Conservation (phyloP, 2,329 filamentous ascomycete genomes). For the Alternaria rosae region DNA sequence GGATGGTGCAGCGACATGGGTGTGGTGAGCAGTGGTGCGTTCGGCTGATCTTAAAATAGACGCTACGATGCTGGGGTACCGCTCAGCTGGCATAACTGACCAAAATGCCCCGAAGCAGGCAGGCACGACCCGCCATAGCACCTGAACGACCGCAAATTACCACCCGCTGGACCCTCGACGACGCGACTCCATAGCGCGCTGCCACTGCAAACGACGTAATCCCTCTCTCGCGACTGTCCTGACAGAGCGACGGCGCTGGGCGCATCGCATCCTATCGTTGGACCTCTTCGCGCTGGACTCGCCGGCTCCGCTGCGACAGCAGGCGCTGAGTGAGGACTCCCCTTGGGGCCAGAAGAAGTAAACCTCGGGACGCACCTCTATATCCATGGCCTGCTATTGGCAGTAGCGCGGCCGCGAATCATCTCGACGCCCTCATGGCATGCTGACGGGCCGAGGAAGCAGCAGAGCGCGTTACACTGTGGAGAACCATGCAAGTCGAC, state of each 20-base stretch:
- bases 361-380: slow-evolving; percentile 1
- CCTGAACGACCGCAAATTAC: slow-evolving; percentile 40
- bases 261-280: slow-evolving; percentile 40
- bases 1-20: slow-evolving; percentile 23
- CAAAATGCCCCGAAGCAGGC: slow-evolving; percentile 38
- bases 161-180: slow-evolving; percentile 20
- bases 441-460: slow-evolving; percentile 36
- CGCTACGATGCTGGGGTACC: slow-evolving; percentile 13
- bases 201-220: slow-evolving; percentile 12
- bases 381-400: slow-evolving; percentile 28
- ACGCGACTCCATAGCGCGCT: slow-evolving; percentile 23
- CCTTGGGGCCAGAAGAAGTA: neutral
- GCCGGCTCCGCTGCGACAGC: slow-evolving; percentile 21
- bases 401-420: slow-evolving; percentile 31
- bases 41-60: slow-evolving; percentile 27
- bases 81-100: slow-evolving; percentile 27
- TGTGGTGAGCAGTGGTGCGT: slow-evolving; percentile 11
- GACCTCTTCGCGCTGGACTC: slow-evolving; percentile 26
- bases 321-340: slow-evolving; percentile 9
- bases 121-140: slow-evolving; percentile 25
- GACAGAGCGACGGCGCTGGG: slow-evolving; percentile 32
- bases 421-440: slow-evolving; percentile 37
- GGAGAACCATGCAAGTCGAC: slow-evolving; percentile 50
- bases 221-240: neutral
- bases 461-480: slow-evolving; percentile 31